Evolutionary conservation across 2,329 filamentous ascomycete species (phyloP).

Genomic region (Paraphoma chrysanthemicola): DNA sequence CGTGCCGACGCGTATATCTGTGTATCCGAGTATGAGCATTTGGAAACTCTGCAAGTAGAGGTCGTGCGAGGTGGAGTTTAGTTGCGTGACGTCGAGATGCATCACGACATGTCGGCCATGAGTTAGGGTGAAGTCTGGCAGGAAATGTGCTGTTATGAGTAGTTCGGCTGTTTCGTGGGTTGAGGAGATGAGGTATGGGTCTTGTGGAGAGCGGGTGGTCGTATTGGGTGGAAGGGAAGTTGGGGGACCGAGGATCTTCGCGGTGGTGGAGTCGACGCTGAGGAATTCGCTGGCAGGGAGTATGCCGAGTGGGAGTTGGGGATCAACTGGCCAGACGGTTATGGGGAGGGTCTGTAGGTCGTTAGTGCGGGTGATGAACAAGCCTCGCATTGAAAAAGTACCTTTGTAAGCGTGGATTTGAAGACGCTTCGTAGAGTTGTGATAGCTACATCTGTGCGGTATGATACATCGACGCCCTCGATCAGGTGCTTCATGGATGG

Average conservation of each 20-base stretch:
- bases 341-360: slow-evolving; percentile 2
- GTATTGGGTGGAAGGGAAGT: not conserved
- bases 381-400: not conserved
- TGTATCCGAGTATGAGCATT: slow-evolving; percentile 20
- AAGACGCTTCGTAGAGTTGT: slow-evolving; percentile 18
- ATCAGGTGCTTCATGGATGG: slow-evolving; percentile 12
- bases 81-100: slow-evolving; percentile 9
- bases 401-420: slow-evolving; percentile 6
- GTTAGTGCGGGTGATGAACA: slow-evolving; percentile 11
- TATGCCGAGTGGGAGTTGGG: not conserved
- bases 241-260: not conserved
- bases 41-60: slow-evolving; percentile 23
- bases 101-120: slow-evolving; percentile 1
- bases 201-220: not conserved
- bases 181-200: not conserved
- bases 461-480: slow-evolving; percentile 10
- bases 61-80: slow-evolving; percentile 3
- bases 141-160: not conserved
- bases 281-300: not conserved
- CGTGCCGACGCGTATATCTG: slow-evolving; percentile 12
- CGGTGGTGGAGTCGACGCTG: not conserved
- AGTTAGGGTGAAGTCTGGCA: not conserved
- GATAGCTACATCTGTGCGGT: slow-evolving; percentile 14
- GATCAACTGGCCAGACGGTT: slow-evolving; percentile 12
- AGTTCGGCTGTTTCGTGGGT: not conserved